A percentile compares a stretch with the other conserved stretches of the same genome.
Conservation (phyloP, 176 grass and related monocot species). For the Musa troglodytarum region DNA sequence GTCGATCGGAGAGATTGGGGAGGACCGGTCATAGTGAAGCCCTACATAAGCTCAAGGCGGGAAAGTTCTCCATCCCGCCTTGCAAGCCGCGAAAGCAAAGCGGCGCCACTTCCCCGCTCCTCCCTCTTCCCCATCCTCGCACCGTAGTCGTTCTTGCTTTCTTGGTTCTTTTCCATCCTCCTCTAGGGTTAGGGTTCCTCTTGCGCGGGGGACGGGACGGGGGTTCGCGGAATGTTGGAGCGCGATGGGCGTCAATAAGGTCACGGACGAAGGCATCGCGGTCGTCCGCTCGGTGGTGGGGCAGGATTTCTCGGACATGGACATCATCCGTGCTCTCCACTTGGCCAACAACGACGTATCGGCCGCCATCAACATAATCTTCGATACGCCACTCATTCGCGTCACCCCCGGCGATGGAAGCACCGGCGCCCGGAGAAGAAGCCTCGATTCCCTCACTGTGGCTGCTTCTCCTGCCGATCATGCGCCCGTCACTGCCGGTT, state of each 20-base stretch:
- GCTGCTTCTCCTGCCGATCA: background rate
- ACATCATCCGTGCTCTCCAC: conserved; percentile 89
- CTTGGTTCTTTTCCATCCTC: background rate
- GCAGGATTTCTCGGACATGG: conserved; percentile 57
- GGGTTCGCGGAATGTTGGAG: background rate
- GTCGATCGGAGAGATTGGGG: too few species aligned
- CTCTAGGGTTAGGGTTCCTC: conserved; percentile 1
- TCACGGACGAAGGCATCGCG: conserved; percentile 49
- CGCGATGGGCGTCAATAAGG: conserved; percentile 50
- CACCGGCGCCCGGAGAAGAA: conserved; percentile 7
- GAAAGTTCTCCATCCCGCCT: background rate
- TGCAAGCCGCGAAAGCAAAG: background rate
- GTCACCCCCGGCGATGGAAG: conserved; percentile 15
- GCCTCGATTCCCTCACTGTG: background rate
- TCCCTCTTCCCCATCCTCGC: background rate
- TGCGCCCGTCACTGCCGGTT: background rate
- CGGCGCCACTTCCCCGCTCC: background rate
- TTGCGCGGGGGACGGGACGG: background rate
- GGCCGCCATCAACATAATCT: conserved; percentile 91
- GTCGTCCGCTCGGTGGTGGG: conserved; percentile 72
- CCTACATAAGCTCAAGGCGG: background rate
- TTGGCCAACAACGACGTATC: conserved; percentile 68
- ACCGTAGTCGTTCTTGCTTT: background rate
- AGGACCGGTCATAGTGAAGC: too few species aligned
- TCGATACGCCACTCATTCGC: conserved; percentile 42